phyloP scores from a whole-genome alignment of 768 basidiomycete genomes.

The Pholiota conissans region DNA sequence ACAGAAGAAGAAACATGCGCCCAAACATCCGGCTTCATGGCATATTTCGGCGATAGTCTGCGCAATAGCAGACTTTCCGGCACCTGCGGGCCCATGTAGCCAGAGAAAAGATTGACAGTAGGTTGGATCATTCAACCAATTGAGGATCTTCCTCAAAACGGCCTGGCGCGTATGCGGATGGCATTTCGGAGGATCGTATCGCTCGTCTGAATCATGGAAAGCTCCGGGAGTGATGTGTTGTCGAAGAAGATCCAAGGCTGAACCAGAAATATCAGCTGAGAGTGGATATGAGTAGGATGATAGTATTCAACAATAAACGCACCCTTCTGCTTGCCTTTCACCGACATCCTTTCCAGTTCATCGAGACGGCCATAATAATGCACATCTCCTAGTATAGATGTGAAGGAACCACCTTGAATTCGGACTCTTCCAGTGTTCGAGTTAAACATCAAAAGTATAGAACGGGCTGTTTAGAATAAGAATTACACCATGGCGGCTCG shows the following conservation, averaged over 20 bases:
- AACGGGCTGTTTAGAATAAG: too few species aligned
- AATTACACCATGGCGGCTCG: too few species aligned
- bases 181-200: slow-evolving; percentile 14
- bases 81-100: slow-evolving; percentile 17
- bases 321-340: not conserved
- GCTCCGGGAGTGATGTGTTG: slow-evolving; percentile 5
- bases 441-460: not conserved
- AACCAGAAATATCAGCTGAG: not conserved
- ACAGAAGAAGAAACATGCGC: slow-evolving; percentile 16
- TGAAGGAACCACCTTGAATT: not conserved
- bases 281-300: not conserved
- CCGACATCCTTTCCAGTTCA: not conserved
- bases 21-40: not conserved
- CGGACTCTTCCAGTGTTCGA: not conserved
- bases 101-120: slow-evolving; percentile 7
- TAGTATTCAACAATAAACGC: not conserved
- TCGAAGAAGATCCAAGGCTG: not conserved
- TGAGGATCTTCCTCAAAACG: slow-evolving; percentile 9
- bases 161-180: slow-evolving; percentile 12
- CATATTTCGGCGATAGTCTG: slow-evolving; percentile 15
- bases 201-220: slow-evolving; percentile 10
- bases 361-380: not conserved
- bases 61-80: too few species aligned
- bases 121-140: slow-evolving; percentile 3
- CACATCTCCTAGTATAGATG: not conserved